These are phyloP conservation scores for Aurinia saxatilis DNA, from an alignment of 345 rosid genomes.

Conservation along the genomic window DNA sequence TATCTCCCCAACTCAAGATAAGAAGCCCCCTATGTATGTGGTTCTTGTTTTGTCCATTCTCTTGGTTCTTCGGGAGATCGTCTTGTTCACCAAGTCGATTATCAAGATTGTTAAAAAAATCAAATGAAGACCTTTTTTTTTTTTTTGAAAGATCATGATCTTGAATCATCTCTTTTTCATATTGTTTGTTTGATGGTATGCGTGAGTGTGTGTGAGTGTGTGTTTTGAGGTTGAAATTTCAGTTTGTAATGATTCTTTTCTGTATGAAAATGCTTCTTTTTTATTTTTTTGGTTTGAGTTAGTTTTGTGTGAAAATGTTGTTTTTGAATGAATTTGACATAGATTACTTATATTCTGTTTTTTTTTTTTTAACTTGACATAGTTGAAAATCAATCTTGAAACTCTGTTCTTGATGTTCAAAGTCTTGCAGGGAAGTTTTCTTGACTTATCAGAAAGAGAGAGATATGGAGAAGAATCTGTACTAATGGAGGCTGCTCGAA, in stretches of 20 bases:
- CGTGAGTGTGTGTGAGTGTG: too few relatives aligned
- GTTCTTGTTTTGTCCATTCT: background rate
- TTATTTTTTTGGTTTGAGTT: background rate
- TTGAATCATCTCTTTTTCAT: too few relatives aligned
- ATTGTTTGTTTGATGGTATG: too few relatives aligned
- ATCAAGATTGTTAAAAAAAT: too few relatives aligned
- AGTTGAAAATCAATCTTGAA: background rate
- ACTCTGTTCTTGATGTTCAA: background rate
- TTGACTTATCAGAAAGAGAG: constrained; percentile 9
- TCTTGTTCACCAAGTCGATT: background rate
- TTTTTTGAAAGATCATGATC: too few relatives aligned
- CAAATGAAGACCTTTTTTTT: too few relatives aligned
- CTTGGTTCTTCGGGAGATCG: constrained; percentile 11
- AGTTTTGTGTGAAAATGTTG: background rate
- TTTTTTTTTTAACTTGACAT: constrained; percentile 1
- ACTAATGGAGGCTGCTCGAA: constrained; percentile 19
- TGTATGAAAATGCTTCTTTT: too few relatives aligned
- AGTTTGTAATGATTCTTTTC: too few relatives aligned
- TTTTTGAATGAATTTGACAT: constrained; percentile 8
- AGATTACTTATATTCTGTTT: constrained; percentile 15
- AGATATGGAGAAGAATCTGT: background rate
- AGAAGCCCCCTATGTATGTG: background rate
- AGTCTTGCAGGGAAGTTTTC: background rate
- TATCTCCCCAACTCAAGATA: background rate
- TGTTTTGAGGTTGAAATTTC: too few relatives aligned